Evolutionary conservation across 345 rosid species (phyloP), one percentile per base, ranked within the genome.

Genomic region (Eucalyptus melliodora): DNA sequence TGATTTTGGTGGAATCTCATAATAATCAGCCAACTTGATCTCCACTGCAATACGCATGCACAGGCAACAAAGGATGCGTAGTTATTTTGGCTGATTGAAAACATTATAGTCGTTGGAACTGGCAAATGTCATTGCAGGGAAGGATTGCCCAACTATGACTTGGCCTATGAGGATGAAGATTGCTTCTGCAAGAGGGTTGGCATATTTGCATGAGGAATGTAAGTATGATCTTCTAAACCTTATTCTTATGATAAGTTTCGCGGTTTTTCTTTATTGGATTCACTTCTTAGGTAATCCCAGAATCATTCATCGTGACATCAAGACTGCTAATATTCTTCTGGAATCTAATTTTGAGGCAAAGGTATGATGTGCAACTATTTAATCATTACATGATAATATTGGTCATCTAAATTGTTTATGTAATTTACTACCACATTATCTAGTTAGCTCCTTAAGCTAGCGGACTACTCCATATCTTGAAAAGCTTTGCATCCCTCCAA

Each of bases 161-260:
- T 97, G 98, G 97, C 83, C 93, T 23, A 93, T 91, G 47, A 95
- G 98, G 89, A 92, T 95, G 92, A 95, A 90, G 92, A 96, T 97
- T 91, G 98, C 98, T 44, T 77, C 98, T 37, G 98, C 98, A 13
- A 95, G 91, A 94, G 99, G 98, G 91, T 93, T 97, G 92, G 94
- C 98, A 26, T 97, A 97, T 92, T 93, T 97, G 77, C 99, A 97
- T 47, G 98, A 96, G 92, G 99, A 96, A 89, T 96, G 98, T 97
- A 59, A 93, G 98, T 92, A 65, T 86, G 87, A 37, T 91, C 87
- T n/a, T 56, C 82, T 59, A 55, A 27, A 14, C 50, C 34, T 49
- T 30, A 15, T 24, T 1, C 26, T 55, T 45, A 50, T 8, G 60
- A 26, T 7, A 12, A 47, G 44, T 60, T 86, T 59, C 7, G 0